Evolutionary conservation across 768 basidiomycete genomes (phyloP).

Genomic region (Suillus alpinus): DNA sequence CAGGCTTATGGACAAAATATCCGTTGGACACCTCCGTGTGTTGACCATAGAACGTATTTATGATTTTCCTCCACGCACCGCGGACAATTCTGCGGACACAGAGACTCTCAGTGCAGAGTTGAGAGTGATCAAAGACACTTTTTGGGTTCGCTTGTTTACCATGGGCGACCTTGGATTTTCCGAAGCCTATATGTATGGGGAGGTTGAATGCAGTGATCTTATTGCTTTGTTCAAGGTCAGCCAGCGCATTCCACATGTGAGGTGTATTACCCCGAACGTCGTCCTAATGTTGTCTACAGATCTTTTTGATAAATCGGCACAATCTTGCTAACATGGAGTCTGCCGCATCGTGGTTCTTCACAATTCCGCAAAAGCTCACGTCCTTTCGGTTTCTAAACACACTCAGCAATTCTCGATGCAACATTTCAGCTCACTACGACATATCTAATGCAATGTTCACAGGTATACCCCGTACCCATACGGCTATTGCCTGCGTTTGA

Average conservation of each 20-base stretch:
- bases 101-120: constrained; percentile 38
- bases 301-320: constrained; percentile 58
- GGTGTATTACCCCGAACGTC: background rate
- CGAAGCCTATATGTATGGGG: constrained; percentile 78
- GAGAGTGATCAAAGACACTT: constrained; percentile 47
- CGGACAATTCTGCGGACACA: background rate
- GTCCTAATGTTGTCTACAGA: constrained; percentile 33
- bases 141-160: constrained; percentile 56
- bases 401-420: constrained; percentile 59
- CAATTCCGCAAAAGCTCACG: constrained; percentile 50
- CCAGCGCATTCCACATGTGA: constrained; percentile 1
- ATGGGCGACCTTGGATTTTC: constrained; percentile 73
- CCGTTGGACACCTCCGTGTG: constrained; percentile 46
- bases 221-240: constrained; percentile 59
- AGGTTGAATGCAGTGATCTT: constrained; percentile 68
- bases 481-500: background rate
- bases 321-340: constrained; percentile 50
- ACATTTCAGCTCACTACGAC: constrained; percentile 78
- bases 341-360: constrained; percentile 50
- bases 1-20: constrained; percentile 46
- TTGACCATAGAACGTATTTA: constrained; percentile 45
- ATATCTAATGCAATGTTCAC: constrained; percentile 76
- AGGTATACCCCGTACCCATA: constrained; percentile 30
- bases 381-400: constrained; percentile 65
- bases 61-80: constrained; percentile 35